These are phyloP conservation scores for Mycena sanguinolenta DNA, from an alignment of 768 basidiomycete genomes.

Conservation along the genomic window DNA sequence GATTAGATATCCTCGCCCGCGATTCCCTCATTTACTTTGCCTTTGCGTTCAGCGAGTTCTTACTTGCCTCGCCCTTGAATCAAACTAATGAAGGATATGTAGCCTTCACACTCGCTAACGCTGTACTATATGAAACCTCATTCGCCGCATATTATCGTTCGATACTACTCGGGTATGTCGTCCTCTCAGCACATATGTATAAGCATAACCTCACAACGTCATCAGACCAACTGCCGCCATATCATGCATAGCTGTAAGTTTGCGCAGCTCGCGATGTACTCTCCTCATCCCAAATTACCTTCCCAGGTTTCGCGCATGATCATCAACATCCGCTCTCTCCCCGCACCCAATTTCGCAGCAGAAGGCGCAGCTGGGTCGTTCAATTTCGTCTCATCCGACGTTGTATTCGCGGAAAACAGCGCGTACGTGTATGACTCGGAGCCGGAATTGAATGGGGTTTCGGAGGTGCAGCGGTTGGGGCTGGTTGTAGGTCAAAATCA, in stretches of 20 bases:
- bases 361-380: constrained; percentile 3
- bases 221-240: constrained; percentile 29
- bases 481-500: no score
- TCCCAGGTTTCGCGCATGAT: constrained; percentile 32
- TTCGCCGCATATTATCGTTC: constrained; percentile 21
- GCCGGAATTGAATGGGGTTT: background rate
- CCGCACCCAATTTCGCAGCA: background rate
- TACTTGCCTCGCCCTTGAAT: background rate
- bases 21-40: constrained; percentile 36
- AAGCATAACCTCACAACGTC: background rate
- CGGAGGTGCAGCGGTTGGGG: constrained; percentile 8
- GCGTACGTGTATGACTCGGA: background rate
- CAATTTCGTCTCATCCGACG: constrained; percentile 16
- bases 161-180: constrained; percentile 15
- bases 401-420: constrained; percentile 22
- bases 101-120: constrained; percentile 35
- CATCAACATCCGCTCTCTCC: constrained; percentile 32
- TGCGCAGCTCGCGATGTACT: background rate
- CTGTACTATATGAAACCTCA: constrained; percentile 22
- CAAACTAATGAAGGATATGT: background rate
- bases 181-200: background rate
- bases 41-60: constrained; percentile 29
- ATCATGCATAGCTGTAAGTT: constrained; percentile 30
- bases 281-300: no score
- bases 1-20: constrained; percentile 34